Evolutionary conservation across 495 filamentous ascomycete genomes (phyloP).

Genomic region (Aspergillus cavernicola): DNA sequence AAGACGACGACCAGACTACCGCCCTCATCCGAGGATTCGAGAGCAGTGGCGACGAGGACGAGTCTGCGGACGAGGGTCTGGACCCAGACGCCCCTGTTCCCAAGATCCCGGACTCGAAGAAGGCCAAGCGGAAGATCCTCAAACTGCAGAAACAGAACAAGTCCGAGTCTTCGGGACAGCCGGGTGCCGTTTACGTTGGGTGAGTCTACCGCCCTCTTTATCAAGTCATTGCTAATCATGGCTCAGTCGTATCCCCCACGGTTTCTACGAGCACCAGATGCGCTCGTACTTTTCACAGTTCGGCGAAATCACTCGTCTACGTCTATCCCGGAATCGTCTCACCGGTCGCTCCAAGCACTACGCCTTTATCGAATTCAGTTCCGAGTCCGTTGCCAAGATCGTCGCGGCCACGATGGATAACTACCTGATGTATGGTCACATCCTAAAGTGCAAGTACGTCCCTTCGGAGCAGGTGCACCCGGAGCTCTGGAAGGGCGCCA

Average conservation of each 20-base stretch:
- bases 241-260: conserved; percentile 72
- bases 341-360: conserved; percentile 88
- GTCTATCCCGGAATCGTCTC: conserved; percentile 84
- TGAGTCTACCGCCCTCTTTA: conserved; percentile 23
- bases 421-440: conserved; percentile 90
- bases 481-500: conserved; percentile 80
- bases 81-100: conserved; percentile 56
- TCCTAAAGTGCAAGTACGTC: conserved; percentile 80
- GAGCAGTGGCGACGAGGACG: conserved; percentile 66
- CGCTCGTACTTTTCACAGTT: conserved; percentile 93
- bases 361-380: conserved; percentile 87
- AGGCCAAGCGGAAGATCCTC: conserved; percentile 55
- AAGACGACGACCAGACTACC: conserved; percentile 63
- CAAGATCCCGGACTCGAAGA: conserved; percentile 57
- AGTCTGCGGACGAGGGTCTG: conserved; percentile 50
- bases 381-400: conserved; percentile 74
- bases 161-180: conserved; percentile 43
- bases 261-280: conserved; percentile 98
- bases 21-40: conserved; percentile 76
- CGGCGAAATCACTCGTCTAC: conserved; percentile 73
- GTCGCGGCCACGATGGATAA: conserved; percentile 95
- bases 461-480: conserved; percentile 72
- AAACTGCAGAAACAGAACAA: conserved; percentile 43
- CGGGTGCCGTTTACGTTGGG: conserved; percentile 83
- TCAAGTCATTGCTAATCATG: not conserved